These are phyloP conservation scores for Heliosperma pusillum DNA, from an alignment of 148 eudicot genomes.

Conservation along the genomic window DNA sequence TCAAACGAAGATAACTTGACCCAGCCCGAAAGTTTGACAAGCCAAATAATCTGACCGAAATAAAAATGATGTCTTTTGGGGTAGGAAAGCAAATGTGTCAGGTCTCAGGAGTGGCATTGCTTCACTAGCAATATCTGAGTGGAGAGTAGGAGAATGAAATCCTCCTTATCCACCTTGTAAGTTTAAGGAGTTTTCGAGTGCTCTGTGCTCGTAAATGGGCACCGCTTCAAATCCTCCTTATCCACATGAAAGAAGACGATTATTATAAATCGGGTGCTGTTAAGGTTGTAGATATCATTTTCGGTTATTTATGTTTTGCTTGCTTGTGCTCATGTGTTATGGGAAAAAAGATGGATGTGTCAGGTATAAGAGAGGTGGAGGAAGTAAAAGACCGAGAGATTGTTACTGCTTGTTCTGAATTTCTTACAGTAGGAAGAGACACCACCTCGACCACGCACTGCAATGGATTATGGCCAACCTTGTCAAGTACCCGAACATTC, in stretches of 20 bases:
- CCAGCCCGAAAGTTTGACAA: no score
- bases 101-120: no score
- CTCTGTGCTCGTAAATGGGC: constrained; percentile 31
- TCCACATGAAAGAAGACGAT: neutral
- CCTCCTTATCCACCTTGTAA: constrained; percentile 29
- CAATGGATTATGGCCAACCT: no score
- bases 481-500: constrained; percentile 44
- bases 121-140: no score
- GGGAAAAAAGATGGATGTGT: constrained; percentile 55
- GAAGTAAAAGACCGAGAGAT: constrained; percentile 33
- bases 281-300: constrained; percentile 57
- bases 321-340: constrained; percentile 69
- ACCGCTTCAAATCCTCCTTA: constrained; percentile 25
- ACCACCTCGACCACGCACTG: constrained; percentile 52
- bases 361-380: constrained; percentile 38
- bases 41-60: constrained; percentile 16
- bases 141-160: constrained; percentile 45
- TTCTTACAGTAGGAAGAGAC: constrained; percentile 61
- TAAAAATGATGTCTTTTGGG: no score
- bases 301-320: constrained; percentile 57
- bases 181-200: constrained; percentile 22
- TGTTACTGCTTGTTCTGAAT: constrained; percentile 35
- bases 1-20: no score
- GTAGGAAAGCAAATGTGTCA: no score
- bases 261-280: no score